Evolutionary conservation across 768 basidiomycete genomes (phyloP).

Genomic region (Flagelloscypha sp.): DNA sequence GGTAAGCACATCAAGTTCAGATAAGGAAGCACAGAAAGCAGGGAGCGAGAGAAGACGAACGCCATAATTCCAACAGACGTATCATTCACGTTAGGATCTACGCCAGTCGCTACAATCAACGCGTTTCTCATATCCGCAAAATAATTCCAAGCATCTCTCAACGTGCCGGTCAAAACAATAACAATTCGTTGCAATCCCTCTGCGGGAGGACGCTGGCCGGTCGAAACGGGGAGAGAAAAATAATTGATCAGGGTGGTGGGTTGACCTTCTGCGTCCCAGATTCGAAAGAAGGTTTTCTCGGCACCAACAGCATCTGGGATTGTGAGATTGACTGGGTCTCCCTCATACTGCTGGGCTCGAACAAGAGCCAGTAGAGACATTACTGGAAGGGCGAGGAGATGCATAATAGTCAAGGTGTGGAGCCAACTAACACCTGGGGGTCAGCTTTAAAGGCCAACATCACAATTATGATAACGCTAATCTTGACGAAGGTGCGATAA

Average conservation of each 20-base stretch:
- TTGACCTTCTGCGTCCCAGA: neutral
- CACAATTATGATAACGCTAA: no score
- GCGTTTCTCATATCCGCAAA: conserved; percentile 1
- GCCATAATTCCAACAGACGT: neutral
- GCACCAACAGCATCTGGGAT: conserved; percentile 1
- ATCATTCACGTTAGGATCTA: conserved; percentile 2
- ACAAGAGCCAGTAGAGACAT: no score
- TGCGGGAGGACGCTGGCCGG: neutral
- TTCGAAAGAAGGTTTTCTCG: conserved; percentile 2
- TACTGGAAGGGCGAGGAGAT: no score
- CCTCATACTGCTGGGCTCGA: conserved; percentile 1
- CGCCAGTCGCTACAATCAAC: no score
- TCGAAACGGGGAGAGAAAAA: conserved; percentile 1
- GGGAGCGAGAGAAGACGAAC: neutral
- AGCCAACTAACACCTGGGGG: no score
- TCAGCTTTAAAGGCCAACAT: no score
- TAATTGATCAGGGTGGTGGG: conserved; percentile 3
- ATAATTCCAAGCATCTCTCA: conserved; percentile 1
- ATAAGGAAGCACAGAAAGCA: no score
- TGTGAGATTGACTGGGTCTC: neutral
- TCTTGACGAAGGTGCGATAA: no score
- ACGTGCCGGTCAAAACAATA: conserved; percentile 1
- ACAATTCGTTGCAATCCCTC: conserved; percentile 4
- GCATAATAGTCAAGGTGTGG: no score
- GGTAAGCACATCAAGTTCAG: no score